Evolutionary conservation across 139 green algal species (phyloP), one percentile per base, ranked within the genome.

Genomic region (Chlamydomonas sp.): DNA sequence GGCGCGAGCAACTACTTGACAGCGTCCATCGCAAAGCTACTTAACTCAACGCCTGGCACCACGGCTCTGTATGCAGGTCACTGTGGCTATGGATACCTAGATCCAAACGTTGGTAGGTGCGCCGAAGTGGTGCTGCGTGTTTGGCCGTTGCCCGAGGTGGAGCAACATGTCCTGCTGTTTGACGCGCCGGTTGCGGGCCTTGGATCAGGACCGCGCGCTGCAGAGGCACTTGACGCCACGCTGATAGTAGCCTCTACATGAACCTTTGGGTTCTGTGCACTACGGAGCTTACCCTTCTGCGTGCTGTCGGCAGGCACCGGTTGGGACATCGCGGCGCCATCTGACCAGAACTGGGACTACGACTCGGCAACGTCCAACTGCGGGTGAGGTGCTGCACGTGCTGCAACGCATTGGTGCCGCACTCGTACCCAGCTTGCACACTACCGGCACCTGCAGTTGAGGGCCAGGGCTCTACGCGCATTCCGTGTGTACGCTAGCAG

Each of bases 291-390:
- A 49, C 14, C 66, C 66, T 10, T 71, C 66, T 71, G 10, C 14
- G 66, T 71, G 10, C 66, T 71, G 14, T 71, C 76, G n/a, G n/a
- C 78, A 84, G 85, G 86, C 7, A 88, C 80, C 10, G 87, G 87
- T 6, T 88, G 80, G 80, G 88, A 91, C 72, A 87, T 91, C 58
- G 62, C 14, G 5, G 88, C 88, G 8, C 67, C 85, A 17, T 79
- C 62, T 15, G 88, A 91, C 68, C 67, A 82, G 82, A 84, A 89
- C 69, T 84, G 77, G 75, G 87, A 90, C 75, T 90, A 85, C 18
- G 85, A 85, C 57, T 18, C 18, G 2, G 69, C 72, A 5, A 73
- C 71, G 0, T 63, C 15, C 20, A 63, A 5, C 16, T 86, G 81
- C 82, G 82, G 71, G 82, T 86, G 2, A 16, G 71, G 18, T 7